A percentile compares a stretch with the other conserved stretches of the same genome.
Evolutionary conservation across 176 grass and related monocot species (phyloP).

Genomic region (Triticum aestivum): DNA sequence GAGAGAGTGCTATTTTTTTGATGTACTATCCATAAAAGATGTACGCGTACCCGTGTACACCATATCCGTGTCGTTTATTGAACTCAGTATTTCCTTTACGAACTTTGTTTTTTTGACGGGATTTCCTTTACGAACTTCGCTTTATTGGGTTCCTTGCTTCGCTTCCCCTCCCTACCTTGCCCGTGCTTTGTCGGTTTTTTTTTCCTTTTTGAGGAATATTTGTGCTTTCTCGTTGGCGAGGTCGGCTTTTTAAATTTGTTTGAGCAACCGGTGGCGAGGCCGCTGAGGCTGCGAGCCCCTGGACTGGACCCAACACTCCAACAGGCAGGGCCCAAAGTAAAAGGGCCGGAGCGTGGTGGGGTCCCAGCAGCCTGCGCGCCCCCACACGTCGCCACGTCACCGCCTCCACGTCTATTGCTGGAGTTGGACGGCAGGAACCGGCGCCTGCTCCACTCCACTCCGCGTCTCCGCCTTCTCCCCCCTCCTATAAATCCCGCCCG

Average conservation of each 20-base stretch:
- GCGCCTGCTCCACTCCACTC: conserved; percentile 17
- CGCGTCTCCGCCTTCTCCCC: background rate
- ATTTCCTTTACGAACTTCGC: no score
- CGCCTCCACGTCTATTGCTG: conserved; percentile 7
- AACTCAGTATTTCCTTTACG: no score
- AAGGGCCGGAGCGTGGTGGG: background rate
- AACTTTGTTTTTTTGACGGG: no score
- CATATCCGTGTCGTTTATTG: no score
- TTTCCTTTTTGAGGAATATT: no score
- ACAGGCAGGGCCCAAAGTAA: conserved; percentile 12
- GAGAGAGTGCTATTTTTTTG: no score
- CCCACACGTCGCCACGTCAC: conserved; percentile 35
- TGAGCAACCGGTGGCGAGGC: no score
- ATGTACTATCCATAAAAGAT: no score
- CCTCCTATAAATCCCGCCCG: conserved; percentile 10
- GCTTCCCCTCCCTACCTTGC: no score
- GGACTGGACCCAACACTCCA: background rate
- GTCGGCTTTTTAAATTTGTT: background rate
- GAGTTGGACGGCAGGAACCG: conserved; percentile 1
- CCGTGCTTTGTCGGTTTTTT: no score
- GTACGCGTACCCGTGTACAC: no score
- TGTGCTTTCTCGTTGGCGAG: background rate
- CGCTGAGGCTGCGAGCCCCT: background rate
- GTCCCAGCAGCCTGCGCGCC: background rate
- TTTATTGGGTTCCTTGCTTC: no score